Evolutionary conservation across 1,139 yeast species (phyloP).

Genomic region (Scheffersomyces stambukii): DNA sequence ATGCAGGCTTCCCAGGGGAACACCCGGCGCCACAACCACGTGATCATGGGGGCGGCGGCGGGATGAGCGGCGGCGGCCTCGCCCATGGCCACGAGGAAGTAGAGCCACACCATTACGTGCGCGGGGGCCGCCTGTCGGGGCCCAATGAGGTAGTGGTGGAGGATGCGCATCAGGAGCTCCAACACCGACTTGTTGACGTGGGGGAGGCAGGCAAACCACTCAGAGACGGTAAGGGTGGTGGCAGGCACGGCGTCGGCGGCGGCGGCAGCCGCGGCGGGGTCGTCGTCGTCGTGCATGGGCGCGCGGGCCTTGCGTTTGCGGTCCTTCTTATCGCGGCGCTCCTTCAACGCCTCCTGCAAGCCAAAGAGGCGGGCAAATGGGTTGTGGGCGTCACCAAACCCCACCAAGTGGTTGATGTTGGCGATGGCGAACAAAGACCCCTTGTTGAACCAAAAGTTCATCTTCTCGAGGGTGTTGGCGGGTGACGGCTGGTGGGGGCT

Average conservation of each 20-base stretch:
- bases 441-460: constrained; percentile 72
- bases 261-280: constrained; percentile 8
- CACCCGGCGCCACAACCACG: constrained; percentile 49
- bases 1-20: constrained; percentile 68
- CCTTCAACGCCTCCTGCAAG: constrained; percentile 66
- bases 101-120: constrained; percentile 68
- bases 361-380: constrained; percentile 73
- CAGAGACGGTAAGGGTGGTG: constrained; percentile 40
- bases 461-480: constrained; percentile 46
- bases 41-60: constrained; percentile 43
- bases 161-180: constrained; percentile 61
- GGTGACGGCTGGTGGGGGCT: constrained; percentile 16
- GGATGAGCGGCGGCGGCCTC: constrained; percentile 50
- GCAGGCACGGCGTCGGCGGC: constrained; percentile 27
- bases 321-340: constrained; percentile 68
- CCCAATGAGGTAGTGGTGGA: constrained; percentile 62
- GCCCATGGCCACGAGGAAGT: constrained; percentile 61
- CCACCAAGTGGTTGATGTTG: constrained; percentile 67
- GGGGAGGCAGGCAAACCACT: constrained; percentile 58
- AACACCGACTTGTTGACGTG: constrained; percentile 60
- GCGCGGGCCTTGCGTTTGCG: constrained; percentile 49
- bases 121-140: constrained; percentile 69
- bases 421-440: constrained; percentile 73
- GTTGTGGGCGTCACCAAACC: constrained; percentile 70
- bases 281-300: constrained; percentile 14